A percentile compares a stretch with the other conserved stretches of the same genome.
These are phyloP conservation scores for Russula foetens DNA, from an alignment of 768 basidiomycete species.

Conservation along the genomic window DNA sequence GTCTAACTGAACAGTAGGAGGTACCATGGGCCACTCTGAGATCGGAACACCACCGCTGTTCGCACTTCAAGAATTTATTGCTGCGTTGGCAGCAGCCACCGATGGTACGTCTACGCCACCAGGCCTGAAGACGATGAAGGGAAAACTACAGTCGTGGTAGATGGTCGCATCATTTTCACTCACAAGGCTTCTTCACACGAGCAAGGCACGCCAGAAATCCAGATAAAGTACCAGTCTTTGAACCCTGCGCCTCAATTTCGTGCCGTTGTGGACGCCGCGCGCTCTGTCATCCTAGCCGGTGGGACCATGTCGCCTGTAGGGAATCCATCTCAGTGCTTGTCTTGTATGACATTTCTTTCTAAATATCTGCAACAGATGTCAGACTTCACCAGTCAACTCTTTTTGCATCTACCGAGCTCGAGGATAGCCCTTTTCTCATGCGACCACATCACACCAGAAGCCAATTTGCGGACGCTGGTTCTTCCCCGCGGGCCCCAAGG, in stretches of 20 bases:
- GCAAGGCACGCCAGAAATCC: slow-evolving; percentile 32
- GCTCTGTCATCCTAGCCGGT: slow-evolving; percentile 86
- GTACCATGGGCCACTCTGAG: neutral
- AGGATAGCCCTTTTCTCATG: slow-evolving; percentile 80
- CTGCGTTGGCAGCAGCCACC: slow-evolving; percentile 69
- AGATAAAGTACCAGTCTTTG: slow-evolving; percentile 84
- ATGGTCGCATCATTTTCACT: slow-evolving; percentile 60
- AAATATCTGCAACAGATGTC: slow-evolving; percentile 49
- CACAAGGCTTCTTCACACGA: slow-evolving; percentile 30
- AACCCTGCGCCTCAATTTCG: slow-evolving; percentile 85
- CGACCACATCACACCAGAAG: slow-evolving; percentile 80
- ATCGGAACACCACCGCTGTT: slow-evolving; percentile 59
- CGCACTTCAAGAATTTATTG: slow-evolving; percentile 66
- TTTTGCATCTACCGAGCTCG: slow-evolving; percentile 51
- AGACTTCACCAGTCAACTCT: slow-evolving; percentile 79
- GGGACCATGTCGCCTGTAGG: slow-evolving; percentile 97
- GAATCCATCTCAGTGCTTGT: slow-evolving; percentile 7
- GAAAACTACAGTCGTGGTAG: slow-evolving; percentile 30
- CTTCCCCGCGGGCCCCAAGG: slow-evolving; percentile 70
- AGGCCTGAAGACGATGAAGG: neutral
- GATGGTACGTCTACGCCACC: slow-evolving; percentile 42
- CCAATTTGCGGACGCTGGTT: slow-evolving; percentile 70
- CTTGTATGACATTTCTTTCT: neutral
- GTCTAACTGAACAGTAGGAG: neutral
- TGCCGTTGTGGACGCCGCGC: slow-evolving; percentile 73